A percentile compares a stretch with the other conserved stretches of the same genome.
phyloP scores from a whole-genome alignment of 768 basidiomycete species.

The Mycena galopus region DNA sequence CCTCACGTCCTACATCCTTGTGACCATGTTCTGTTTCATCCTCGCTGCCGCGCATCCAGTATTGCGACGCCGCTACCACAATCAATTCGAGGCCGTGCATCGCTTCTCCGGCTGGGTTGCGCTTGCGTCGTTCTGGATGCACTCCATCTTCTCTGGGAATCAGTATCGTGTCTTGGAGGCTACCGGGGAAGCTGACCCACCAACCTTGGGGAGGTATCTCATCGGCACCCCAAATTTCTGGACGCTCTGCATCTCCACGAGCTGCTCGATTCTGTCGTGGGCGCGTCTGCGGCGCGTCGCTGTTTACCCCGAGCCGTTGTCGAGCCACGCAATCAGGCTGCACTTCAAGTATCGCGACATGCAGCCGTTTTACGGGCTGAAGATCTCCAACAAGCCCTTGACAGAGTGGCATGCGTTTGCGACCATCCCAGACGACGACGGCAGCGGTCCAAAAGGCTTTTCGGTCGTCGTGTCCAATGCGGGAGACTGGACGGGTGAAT shows the following conservation, averaged over 20 bases:
- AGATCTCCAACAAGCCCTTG: slow-evolving; percentile 44
- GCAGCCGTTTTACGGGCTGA: slow-evolving; percentile 51
- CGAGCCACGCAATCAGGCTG: slow-evolving; percentile 65
- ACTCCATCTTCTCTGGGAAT: slow-evolving; percentile 48
- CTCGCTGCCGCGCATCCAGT: slow-evolving; percentile 63
- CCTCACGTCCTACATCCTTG: slow-evolving; percentile 60
- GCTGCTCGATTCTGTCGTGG: slow-evolving; percentile 65
- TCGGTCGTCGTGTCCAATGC: slow-evolving; percentile 67
- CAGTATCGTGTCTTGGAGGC: slow-evolving; percentile 49
- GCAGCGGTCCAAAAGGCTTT: slow-evolving; percentile 55
- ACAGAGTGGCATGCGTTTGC: slow-evolving; percentile 59
- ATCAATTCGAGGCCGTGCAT: slow-evolving; percentile 67
- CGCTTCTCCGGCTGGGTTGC: slow-evolving; percentile 69
- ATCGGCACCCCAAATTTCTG: slow-evolving; percentile 63
- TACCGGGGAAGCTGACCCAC: slow-evolving; percentile 49
- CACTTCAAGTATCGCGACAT: slow-evolving; percentile 64
- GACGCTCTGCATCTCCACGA: slow-evolving; percentile 54
- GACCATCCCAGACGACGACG: slow-evolving; percentile 38
- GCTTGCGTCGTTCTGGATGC: slow-evolving; percentile 63
- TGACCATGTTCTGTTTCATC: slow-evolving; percentile 61
- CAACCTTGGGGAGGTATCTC: slow-evolving; percentile 57
- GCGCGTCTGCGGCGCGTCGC: slow-evolving; percentile 61
- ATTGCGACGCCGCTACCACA: slow-evolving; percentile 60
- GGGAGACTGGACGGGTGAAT: slow-evolving; percentile 68
- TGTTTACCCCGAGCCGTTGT: slow-evolving; percentile 64